Evolutionary conservation across 768 basidiomycete species (phyloP).

Genomic region (Lentinus brumalis): DNA sequence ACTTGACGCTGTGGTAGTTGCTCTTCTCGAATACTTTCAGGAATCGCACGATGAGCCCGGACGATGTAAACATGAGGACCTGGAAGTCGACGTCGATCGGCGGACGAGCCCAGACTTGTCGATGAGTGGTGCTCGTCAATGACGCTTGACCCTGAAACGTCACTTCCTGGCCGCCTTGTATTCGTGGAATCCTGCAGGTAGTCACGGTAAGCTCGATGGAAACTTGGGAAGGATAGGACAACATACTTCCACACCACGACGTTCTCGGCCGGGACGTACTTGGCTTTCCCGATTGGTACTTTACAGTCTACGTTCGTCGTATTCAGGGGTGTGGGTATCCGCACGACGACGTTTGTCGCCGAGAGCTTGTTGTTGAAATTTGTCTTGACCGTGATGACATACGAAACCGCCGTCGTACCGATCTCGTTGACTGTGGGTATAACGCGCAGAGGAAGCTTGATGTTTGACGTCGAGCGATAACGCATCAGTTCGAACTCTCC

Average conservation of each 20-base stretch:
- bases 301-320: constrained; percentile 93
- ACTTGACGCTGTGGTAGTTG: constrained; percentile 92
- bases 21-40: constrained; percentile 97
- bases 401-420: constrained; percentile 89
- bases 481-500: constrained; percentile 99
- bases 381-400: constrained; percentile 83
- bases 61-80: constrained; percentile 98
- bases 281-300: constrained; percentile 90
- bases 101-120: constrained; percentile 97
- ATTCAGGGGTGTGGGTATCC: constrained; percentile 96
- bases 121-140: constrained; percentile 84
- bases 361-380: constrained; percentile 91
- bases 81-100: constrained; percentile 99
- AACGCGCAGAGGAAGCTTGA: constrained; percentile 89
- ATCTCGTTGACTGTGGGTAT: constrained; percentile 93
- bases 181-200: constrained; percentile 72
- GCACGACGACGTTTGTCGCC: constrained; percentile 88
- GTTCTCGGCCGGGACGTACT: constrained; percentile 96
- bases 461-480: constrained; percentile 96
- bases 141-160: constrained; percentile 82
- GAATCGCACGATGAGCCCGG: constrained; percentile 94
- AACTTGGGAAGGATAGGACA: constrained; percentile 33
- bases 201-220: not conserved
- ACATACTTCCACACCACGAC: constrained; percentile 97
- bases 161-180: constrained; percentile 92